Percentiles rank a stretch among this genome's conserved stretches.
phyloP scores from a whole-genome alignment of 169 alveolate genomes.

The Plasmodium malariae region DNA sequence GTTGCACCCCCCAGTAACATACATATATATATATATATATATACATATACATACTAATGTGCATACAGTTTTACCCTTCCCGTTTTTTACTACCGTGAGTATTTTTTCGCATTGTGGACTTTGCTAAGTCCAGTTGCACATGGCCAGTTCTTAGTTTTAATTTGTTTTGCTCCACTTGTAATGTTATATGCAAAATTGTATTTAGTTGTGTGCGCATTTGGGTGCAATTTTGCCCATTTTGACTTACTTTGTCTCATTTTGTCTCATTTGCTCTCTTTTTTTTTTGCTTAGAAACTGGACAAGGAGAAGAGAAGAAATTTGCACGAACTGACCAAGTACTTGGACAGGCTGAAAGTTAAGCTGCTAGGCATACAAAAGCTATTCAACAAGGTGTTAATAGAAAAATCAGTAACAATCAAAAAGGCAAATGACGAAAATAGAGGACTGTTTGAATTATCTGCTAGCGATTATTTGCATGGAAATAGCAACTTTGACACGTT shows the following conservation, averaged over 20 bases:
- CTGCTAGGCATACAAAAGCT: slow-evolving; percentile 21
- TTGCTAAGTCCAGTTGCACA: too few relatives aligned
- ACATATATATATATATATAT: neutral
- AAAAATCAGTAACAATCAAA: slow-evolving; percentile 4
- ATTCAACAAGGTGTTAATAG: slow-evolving; percentile 31
- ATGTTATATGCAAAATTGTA: too few relatives aligned
- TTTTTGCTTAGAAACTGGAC: slow-evolving; percentile 33
- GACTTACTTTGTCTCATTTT: neutral
- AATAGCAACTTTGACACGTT: slow-evolving; percentile 46
- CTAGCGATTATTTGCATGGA: slow-evolving; percentile 15
- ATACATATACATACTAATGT: neutral
- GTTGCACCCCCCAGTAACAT: neutral
- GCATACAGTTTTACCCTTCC: neutral
- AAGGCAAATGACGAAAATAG: slow-evolving; percentile 14
- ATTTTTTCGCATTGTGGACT: too few relatives aligned
- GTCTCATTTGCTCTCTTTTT: neutral
- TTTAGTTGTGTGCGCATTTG: too few relatives aligned
- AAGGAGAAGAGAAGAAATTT: slow-evolving; percentile 26
- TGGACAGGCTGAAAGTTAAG: slow-evolving; percentile 19
- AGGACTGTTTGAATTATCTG: neutral
- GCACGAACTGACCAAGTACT: slow-evolving; percentile 11
- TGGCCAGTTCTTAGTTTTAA: too few relatives aligned
- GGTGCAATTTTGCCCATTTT: neutral
- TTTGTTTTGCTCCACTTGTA: too few relatives aligned
- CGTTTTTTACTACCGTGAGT: neutral